Percentiles rank a stretch among this genome's conserved stretches.
Evolutionary conservation across 2,329 filamentous ascomycete species (phyloP).

Genomic region (Stagonosporopsis vannaccii): DNA sequence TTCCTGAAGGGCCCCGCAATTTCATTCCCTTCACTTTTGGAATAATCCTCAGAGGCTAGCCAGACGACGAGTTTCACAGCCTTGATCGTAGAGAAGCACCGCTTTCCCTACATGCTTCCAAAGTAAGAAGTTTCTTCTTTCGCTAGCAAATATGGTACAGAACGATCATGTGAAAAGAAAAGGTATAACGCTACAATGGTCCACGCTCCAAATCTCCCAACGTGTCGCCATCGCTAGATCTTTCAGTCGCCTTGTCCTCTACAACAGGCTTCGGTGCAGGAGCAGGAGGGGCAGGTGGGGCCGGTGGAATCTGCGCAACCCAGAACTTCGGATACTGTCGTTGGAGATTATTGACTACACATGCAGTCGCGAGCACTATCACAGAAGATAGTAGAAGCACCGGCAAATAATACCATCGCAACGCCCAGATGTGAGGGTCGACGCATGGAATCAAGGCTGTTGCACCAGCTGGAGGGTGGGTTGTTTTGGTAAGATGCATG

Average conservation of each 20-base stretch:
- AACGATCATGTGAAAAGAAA: neutral
- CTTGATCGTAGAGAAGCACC: too few relatives aligned
- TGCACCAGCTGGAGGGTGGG: conserved; percentile 57
- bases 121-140: neutral
- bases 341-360: conserved; percentile 55
- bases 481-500: conserved; percentile 57
- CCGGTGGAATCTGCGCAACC: conserved; percentile 50
- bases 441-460: conserved; percentile 55
- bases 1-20: too few relatives aligned
- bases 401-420: conserved; percentile 55
- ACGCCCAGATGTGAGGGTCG: conserved; percentile 46
- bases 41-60: neutral
- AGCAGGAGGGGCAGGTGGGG: conserved; percentile 22
- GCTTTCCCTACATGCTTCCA: too few relatives aligned
- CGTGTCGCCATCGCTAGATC: conserved; percentile 20
- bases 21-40: neutral
- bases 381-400: conserved; percentile 51
- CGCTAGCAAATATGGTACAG: neutral
- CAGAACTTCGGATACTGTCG: conserved; percentile 56
- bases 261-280: conserved; percentile 20
- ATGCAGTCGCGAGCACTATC: conserved; percentile 51
- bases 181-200: neutral
- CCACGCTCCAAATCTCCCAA: conserved; percentile 31
- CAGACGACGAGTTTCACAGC: too few relatives aligned
- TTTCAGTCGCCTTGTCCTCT: conserved; percentile 21